Percentiles rank a stretch among this genome's conserved stretches.
Evolutionary conservation across 352 stramenopile species (phyloP).

Genomic region (Phytophthora melonis): DNA sequence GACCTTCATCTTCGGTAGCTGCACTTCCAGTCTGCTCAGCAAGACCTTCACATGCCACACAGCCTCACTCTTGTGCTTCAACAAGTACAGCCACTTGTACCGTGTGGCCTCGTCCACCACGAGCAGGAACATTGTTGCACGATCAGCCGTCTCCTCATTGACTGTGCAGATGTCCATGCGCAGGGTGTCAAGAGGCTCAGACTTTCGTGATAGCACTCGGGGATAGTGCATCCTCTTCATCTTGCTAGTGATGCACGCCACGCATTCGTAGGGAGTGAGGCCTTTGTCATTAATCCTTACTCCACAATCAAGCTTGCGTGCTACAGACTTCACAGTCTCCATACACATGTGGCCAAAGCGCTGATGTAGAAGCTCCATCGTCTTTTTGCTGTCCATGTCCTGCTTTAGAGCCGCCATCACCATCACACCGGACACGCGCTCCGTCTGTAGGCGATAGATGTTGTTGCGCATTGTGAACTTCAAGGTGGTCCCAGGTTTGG

Average conservation of each 20-base stretch:
- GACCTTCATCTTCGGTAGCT: not conserved
- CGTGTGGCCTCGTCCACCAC: slow-evolving; percentile 19
- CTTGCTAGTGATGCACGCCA: slow-evolving; percentile 9
- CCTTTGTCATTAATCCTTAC: slow-evolving; percentile 22
- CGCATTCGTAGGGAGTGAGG: slow-evolving; percentile 8
- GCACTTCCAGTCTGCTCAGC: slow-evolving; percentile 7
- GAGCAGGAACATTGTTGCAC: slow-evolving; percentile 21
- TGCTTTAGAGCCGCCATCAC: slow-evolving; percentile 9
- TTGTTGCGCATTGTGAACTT: slow-evolving; percentile 15
- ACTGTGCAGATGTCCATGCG: slow-evolving; percentile 18
- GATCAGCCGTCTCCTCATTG: slow-evolving; percentile 4
- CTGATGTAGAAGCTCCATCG: slow-evolving; percentile 22
- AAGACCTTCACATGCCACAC: slow-evolving; percentile 4
- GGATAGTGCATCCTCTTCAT: slow-evolving; percentile 16
- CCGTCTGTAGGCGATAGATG: slow-evolving; percentile 15
- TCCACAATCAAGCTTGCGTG: slow-evolving; percentile 12
- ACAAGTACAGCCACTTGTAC: slow-evolving; percentile 25
- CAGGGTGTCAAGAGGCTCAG: not conserved
- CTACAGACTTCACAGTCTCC: not conserved
- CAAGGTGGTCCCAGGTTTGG: slow-evolving; percentile 2
- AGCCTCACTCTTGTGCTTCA: slow-evolving; percentile 14
- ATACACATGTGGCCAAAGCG: slow-evolving; percentile 13
- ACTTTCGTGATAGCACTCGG: not conserved
- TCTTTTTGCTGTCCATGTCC: not conserved
- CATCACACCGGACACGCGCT: not conserved